Base-by-base conservation (phyloP, 2,329 filamentous ascomycete genomes). In the Colletotrichum karsti region DNA sequence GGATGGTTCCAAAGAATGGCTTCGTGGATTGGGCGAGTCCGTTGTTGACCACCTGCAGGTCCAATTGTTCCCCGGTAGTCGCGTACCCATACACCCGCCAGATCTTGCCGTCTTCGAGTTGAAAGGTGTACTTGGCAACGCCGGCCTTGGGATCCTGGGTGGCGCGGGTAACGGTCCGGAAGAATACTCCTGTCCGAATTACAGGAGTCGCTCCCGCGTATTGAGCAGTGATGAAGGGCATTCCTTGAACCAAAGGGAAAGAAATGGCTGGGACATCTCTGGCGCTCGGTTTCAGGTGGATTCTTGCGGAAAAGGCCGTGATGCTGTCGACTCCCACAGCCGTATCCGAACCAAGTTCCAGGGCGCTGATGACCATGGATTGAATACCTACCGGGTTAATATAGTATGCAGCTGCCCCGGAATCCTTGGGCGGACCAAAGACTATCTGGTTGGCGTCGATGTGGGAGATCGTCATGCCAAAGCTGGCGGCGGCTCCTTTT, bases 211-310 rank as follows among this genome's bases (percentile, higher is more conserved):
- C 85, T 30, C 90, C 89, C 60, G 84, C 85, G 79, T 95, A 98
- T 18, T 92, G 78, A 1, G 86, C 95, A 5, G 95, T 98, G 18
- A 97, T 84, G 73, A 94, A 97, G 0, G 89, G 91, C 90, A 97
- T 96, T 10, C 96, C 96, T 76, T 98, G 95, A 0, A 97, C 90
- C 7, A 98, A 76, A 0, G 95, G 94, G 71, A 97, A 94, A 0
- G 88, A 91, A 20, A 98, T 86, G 1, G 87, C 83, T 1, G 91
- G 87, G 1, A 83, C 77, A 7, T 86, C 84, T 3, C 82, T 82
- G n/a, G 78, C 75, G 22, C 84, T 81, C 3, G 85, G 84, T 56
- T 82, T 86, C 33, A 98, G 83, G 48, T 92, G 91, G 50, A 94
- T 89, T 70, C 93, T 90, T 13, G 81, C 87, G 37, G 83, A 92